A percentile compares a stretch with the other conserved stretches of the same genome.
Conservation (phyloP, 257 asterid genomes). For the Capsicum baccatum region DNA sequence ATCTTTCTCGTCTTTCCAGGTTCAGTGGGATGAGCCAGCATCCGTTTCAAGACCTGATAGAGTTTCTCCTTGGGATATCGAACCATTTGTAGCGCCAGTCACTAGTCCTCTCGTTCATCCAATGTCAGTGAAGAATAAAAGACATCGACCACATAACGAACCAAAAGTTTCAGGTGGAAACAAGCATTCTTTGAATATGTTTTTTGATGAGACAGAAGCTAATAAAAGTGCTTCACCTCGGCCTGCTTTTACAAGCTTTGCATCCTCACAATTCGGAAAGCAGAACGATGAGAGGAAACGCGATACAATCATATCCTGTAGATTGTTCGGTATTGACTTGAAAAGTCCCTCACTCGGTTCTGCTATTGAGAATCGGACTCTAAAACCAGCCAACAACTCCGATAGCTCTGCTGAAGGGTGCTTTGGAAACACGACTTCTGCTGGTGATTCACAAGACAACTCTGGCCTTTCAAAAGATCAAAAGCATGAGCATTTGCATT, state of each 20-base stretch:
- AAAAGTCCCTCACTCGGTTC: conserved; percentile 50
- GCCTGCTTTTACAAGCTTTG: conserved; percentile 60
- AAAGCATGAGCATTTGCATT: conserved; percentile 50
- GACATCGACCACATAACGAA: conserved; percentile 56
- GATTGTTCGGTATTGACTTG: conserved; percentile 87
- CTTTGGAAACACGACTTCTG: conserved; percentile 32
- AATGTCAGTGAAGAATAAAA: conserved; percentile 51
- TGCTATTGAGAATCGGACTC: conserved; percentile 37
- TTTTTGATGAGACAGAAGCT: conserved; percentile 59
- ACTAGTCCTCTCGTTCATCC: conserved; percentile 51
- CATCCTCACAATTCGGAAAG: conserved; percentile 36
- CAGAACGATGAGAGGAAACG: conserved; percentile 50
- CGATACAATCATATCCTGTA: conserved; percentile 54
- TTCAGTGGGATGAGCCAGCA: conserved; percentile 87
- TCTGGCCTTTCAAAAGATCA: conserved; percentile 61
- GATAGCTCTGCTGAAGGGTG: conserved; percentile 43
- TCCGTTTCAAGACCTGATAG: conserved; percentile 66
- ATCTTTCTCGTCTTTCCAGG: conserved; percentile 41
- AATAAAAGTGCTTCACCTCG: conserved; percentile 60
- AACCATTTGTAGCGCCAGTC: conserved; percentile 59
- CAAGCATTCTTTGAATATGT: conserved; percentile 38
- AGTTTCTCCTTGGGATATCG: conserved; percentile 91
- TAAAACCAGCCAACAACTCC: conserved; percentile 39
- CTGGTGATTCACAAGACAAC: conserved; percentile 66
- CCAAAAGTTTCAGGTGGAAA: conserved; percentile 55